phyloP scores from a whole-genome alignment of 257 asterid genomes.

The Solanum chilense region DNA sequence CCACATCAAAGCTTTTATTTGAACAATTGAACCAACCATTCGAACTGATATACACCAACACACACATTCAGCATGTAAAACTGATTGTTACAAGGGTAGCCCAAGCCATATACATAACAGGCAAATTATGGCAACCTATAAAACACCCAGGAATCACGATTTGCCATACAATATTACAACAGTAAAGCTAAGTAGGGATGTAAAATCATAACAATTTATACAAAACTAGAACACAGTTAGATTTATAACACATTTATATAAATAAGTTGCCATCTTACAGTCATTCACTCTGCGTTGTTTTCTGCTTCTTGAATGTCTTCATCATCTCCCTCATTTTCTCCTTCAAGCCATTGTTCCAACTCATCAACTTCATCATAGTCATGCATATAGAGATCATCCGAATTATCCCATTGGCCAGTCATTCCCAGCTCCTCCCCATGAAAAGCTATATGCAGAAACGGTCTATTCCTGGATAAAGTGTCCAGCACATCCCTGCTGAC shows the following conservation, averaged over 20 bases:
- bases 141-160: neutral
- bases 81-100: neutral
- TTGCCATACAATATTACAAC: neutral
- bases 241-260: neutral
- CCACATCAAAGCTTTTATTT: neutral
- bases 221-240: neutral
- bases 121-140: neutral
- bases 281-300: slow-evolving; percentile 20
- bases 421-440: slow-evolving; percentile 78
- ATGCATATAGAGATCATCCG: slow-evolving; percentile 37
- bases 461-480: slow-evolving; percentile 48
- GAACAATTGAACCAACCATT: neutral
- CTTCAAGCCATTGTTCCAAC: slow-evolving; percentile 73
- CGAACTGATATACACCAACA: neutral
- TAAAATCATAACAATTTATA: neutral
- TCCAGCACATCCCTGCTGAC: slow-evolving; percentile 53
- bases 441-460: slow-evolving; percentile 43
- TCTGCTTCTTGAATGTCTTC: slow-evolving; percentile 57
- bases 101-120: neutral
- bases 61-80: neutral
- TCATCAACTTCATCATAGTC: slow-evolving; percentile 73
- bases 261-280: slow-evolving; percentile 1
- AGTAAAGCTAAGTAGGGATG: neutral
- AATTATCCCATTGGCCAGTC: slow-evolving; percentile 47
- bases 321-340: slow-evolving; percentile 41